A percentile compares a stretch with the other conserved stretches of the same genome.
Evolutionary conservation across 2,329 filamentous ascomycete species (phyloP).

Genomic region (Xylariaceae sp.): DNA sequence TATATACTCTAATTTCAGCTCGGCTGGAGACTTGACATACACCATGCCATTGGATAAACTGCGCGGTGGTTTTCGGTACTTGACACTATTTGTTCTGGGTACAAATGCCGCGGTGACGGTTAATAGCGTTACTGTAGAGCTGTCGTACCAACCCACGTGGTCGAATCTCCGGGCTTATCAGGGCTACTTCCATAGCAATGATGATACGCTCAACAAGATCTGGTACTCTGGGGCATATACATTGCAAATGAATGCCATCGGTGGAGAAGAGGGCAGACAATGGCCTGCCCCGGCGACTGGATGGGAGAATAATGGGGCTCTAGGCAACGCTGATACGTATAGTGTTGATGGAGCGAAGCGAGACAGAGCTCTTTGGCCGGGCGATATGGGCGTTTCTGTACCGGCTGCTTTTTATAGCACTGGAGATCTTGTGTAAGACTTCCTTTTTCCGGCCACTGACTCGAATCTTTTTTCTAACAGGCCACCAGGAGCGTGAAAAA

Average conservation of each 20-base stretch:
- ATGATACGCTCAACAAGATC: constrained; percentile 48
- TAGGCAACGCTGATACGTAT: constrained; percentile 29
- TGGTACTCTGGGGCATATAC: constrained; percentile 56
- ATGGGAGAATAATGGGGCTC: constrained; percentile 26
- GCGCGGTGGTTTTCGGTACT: constrained; percentile 42
- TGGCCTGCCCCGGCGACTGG: constrained; percentile 26
- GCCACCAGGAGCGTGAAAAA: constrained; percentile 39
- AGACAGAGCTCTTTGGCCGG: constrained; percentile 54
- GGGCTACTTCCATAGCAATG: constrained; percentile 50
- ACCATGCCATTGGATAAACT: constrained; percentile 36
- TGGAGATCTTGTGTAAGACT: constrained; percentile 34
- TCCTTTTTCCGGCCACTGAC: neutral
- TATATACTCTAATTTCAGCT: constrained; percentile 34
- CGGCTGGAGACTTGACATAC: constrained; percentile 31
- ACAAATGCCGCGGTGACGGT: constrained; percentile 23
- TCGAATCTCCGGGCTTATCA: constrained; percentile 48
- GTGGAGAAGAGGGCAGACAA: constrained; percentile 23
- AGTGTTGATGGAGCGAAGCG: constrained; percentile 49
- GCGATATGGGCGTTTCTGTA: constrained; percentile 52
- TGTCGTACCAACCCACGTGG: constrained; percentile 33
- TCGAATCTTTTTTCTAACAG: constrained; percentile 10
- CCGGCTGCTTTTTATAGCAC: constrained; percentile 50
- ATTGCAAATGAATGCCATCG: constrained; percentile 35
- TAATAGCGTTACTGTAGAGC: constrained; percentile 22
- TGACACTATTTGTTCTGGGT: constrained; percentile 37